Evolutionary conservation across 2,329 filamentous ascomycete species (phyloP), one percentile per base, ranked within the genome.

Genomic region (Scorias spongiosa): DNA sequence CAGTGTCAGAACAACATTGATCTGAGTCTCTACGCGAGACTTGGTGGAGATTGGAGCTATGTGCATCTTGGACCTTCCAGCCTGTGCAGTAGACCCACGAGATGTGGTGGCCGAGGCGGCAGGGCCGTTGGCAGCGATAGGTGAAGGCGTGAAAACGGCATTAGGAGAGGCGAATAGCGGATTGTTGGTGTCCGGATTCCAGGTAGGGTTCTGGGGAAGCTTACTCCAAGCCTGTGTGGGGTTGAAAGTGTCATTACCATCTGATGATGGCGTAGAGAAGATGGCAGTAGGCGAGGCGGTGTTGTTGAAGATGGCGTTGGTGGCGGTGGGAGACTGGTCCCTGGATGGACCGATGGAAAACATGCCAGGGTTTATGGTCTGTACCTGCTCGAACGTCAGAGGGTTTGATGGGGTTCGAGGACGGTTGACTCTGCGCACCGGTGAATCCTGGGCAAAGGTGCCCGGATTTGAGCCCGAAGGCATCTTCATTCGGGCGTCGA

Each of bases 11-110:
- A 81, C 81, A 52, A 95, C 85, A 8, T 84, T 84, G 53, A 96
- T 95, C 59, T 96, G 91, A 0, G 91, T 96, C 66, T 98, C 91
- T 14, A 96, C 91, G 17, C 91, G 80, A 12, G 88, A 94, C 63
- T 95, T 96, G 45, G 61, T 53, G 8, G 58, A 56, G 26, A 63
- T 61, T 8, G 60, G 59, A 20, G 57, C 59, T 41, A 63, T 61
- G 44, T 62, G 56, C 29, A 63, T 45, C 18, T 54, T 50, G 26
- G 57, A 60, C 20, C 54, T 47, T 20, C 57, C 57, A n/a, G 49
- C 44, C 5, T 51, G 49, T 4, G 44, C 39, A 15, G 43, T 44
- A 7, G 46, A 28, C 5, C 42, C 48, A 7, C 41, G 26, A 5
- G 43, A 30, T 12, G 45, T 41, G 9, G 32, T 36, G 9, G 44